Evolutionary conservation across 2,329 filamentous ascomycete species (phyloP).

Genomic region (Hortaea werneckii): DNA sequence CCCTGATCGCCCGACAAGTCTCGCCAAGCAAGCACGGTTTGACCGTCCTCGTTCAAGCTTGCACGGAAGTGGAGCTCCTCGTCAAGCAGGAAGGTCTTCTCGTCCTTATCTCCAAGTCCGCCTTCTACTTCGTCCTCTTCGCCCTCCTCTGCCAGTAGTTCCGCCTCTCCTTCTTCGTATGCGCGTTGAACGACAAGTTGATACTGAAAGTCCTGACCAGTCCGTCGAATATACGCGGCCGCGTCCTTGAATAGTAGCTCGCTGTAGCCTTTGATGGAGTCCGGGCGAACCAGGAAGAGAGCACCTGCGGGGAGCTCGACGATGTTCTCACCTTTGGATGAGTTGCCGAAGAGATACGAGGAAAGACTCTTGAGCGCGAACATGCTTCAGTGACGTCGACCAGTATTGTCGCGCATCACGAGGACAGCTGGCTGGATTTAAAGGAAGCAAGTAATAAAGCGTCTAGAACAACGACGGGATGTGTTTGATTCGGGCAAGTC

Average conservation of each 20-base stretch:
- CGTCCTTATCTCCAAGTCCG: slow-evolving; percentile 74
- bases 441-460: background rate
- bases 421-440: background rate
- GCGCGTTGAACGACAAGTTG: slow-evolving; percentile 93
- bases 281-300: slow-evolving; percentile 89
- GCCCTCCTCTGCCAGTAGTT: slow-evolving; percentile 80
- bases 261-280: slow-evolving; percentile 93
- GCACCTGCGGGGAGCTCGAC: slow-evolving; percentile 93
- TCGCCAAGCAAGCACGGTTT: slow-evolving; percentile 86
- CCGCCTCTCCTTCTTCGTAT: slow-evolving; percentile 95
- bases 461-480: no score
- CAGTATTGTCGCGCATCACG: background rate
- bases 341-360: slow-evolving; percentile 85
- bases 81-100: slow-evolving; percentile 95
- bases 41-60: slow-evolving; percentile 67
- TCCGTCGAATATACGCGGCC: slow-evolving; percentile 80
- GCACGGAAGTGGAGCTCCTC: slow-evolving; percentile 79
- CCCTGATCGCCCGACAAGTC: slow-evolving; percentile 88
- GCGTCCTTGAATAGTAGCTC: slow-evolving; percentile 97
- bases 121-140: slow-evolving; percentile 63
- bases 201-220: slow-evolving; percentile 91
- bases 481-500: no score
- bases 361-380: slow-evolving; percentile 26
- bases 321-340: slow-evolving; percentile 84
- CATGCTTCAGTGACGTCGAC: slow-evolving; percentile 13